Conservation (phyloP, 257 asterid species). For the Nicotiana tomentosiformis region DNA sequence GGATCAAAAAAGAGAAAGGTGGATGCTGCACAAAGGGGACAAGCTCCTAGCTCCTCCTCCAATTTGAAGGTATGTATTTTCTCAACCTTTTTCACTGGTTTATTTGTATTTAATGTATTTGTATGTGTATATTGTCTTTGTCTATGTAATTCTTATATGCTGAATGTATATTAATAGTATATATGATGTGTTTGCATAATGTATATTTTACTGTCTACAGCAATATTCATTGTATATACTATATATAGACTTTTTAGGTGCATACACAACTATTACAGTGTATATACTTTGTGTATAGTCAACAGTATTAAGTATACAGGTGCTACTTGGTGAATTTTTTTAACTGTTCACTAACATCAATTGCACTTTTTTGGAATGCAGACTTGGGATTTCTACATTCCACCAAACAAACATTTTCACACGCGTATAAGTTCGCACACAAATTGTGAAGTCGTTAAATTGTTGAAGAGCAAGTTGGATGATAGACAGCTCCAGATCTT, state of each 20-base stretch:
- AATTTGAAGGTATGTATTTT: neutral
- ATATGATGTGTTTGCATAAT: neutral
- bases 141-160: neutral
- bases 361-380: neutral
- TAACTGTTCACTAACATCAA: neutral
- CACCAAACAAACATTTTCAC: constrained; percentile 6
- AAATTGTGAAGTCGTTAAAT: neutral
- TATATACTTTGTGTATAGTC: neutral
- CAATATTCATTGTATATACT: neutral
- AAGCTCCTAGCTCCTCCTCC: neutral
- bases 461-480: neutral
- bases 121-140: neutral
- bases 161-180: neutral
- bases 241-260: neutral
- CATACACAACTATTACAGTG: neutral
- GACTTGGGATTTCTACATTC: constrained; percentile 11
- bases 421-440: neutral
- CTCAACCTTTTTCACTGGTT: neutral
- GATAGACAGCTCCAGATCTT: constrained; percentile 9
- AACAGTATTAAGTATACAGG: neutral
- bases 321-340: neutral
- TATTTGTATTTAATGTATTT: neutral
- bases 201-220: neutral
- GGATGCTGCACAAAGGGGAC: neutral
- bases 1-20: neutral